phyloP scores from a whole-genome alignment of 106 monocot species.

The Acorus calamus region DNA sequence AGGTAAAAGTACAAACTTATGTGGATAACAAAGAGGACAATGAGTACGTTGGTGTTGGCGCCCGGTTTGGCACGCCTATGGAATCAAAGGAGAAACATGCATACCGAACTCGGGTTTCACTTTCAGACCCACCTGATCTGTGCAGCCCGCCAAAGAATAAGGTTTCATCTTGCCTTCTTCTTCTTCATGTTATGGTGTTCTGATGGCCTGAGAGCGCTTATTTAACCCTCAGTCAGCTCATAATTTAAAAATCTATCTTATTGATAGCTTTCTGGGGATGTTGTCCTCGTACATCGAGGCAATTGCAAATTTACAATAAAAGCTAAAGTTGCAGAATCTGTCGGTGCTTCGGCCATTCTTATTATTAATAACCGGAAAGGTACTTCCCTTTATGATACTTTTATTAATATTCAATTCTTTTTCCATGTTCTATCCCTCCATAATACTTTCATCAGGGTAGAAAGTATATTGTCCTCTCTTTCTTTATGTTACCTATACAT shows the following conservation, averaged over 20 bases:
- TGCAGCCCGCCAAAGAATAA: constrained; percentile 58
- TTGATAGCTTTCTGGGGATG: constrained; percentile 72
- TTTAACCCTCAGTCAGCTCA: no score
- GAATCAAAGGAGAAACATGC: constrained; percentile 88
- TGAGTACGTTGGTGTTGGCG: constrained; percentile 97
- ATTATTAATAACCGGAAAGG: constrained; percentile 85
- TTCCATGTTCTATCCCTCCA: no score
- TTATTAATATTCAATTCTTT: no score
- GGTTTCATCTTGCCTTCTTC: constrained; percentile 29
- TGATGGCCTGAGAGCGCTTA: no score
- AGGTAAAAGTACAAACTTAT: constrained; percentile 99
- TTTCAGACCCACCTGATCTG: constrained; percentile 69
- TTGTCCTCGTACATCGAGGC: constrained; percentile 74
- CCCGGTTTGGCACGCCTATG: constrained; percentile 80
- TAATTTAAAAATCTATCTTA: neutral
- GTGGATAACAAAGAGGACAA: constrained; percentile 44
- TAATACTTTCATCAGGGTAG: no score
- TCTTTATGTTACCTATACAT: neutral
- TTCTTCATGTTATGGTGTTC: no score
- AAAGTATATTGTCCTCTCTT: neutral
- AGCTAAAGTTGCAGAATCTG: constrained; percentile 88
- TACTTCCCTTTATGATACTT: neutral
- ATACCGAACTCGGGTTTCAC: constrained; percentile 44
- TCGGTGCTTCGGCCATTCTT: constrained; percentile 91
- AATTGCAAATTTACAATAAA: constrained; percentile 92